Evolutionary conservation across 2,329 filamentous ascomycete species (phyloP), one percentile per base, ranked within the genome.

Genomic region (Pseudogymnoascus sp.): DNA sequence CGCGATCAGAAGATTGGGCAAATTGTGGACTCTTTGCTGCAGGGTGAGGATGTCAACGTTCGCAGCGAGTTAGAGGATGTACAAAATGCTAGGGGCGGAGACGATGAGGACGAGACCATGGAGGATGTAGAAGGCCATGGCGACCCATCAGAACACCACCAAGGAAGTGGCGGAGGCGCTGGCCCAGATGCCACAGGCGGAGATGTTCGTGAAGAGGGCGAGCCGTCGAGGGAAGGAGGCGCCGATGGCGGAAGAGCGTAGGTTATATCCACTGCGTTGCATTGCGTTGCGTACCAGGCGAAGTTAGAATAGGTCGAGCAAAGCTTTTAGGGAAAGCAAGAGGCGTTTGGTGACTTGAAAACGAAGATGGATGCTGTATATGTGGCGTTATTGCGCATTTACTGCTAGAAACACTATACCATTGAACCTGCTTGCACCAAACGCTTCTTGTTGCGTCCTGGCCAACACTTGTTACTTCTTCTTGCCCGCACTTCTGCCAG

Each of bases 171-270:
- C 69, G 92, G 92, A 65, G 93, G 93, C 67, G 93, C 93, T 65
- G 93, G 92, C 35, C 79, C 90, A 63, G 92, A 84, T 76, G 93
- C 93, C 61, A 96, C 93, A 2, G 93, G 93, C 63, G 93, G 93
- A 67, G 93, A 99, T 74, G 80, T 96, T 70, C 86, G 93, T 76
- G 88, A 96, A 76, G 95, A 98, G 76, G 95, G 95, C 64, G 87
- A 91, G 75, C 87, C 86, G 69, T 86, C 93, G 68, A 84, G 96
- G 79, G 92, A 96, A 77, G 95, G 93, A 65, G 95, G 96, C 74
- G 91, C 91, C 70, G 95, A 98, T 78, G 95, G 96, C 73, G 96
- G 91, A 79, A 87, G 95, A 97, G 95, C 93, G 95, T 99, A 98
- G 93, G 96, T 99, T 77, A 70, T 62, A 56, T 62, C 59, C 59